Evolutionary conservation across 768 basidiomycete genomes (phyloP).

Genomic region (Tricholomella constricta): DNA sequence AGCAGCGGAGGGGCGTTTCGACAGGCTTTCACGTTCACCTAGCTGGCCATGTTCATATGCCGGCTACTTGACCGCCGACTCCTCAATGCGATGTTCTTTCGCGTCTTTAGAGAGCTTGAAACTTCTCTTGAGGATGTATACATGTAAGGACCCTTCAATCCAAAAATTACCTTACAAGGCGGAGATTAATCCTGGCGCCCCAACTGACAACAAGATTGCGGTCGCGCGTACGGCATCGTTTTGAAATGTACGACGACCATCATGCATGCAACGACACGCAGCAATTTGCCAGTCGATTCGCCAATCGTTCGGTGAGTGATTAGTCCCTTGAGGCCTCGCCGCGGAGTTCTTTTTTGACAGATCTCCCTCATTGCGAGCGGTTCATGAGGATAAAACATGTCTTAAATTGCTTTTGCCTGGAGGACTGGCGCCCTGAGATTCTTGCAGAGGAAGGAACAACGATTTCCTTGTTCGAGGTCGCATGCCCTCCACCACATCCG

Average conservation of each 20-base stretch:
- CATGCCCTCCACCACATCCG: conserved; percentile 3
- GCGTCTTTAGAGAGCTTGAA: too few species aligned
- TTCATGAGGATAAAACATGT: conserved; percentile 15
- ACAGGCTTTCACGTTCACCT: too few species aligned
- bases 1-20: too few species aligned
- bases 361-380: conserved; percentile 1
- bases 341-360: not conserved
- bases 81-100: too few species aligned
- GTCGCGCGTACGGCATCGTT: conserved; percentile 6
- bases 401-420: conserved; percentile 5
- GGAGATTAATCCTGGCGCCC: conserved; percentile 15
- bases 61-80: too few species aligned
- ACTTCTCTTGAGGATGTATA: too few species aligned
- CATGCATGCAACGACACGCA: not conserved
- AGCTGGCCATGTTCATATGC: too few species aligned
- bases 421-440: not conserved
- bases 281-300: not conserved
- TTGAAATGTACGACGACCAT: not conserved
- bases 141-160: conserved; percentile 10
- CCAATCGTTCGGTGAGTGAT: conserved; percentile 8
- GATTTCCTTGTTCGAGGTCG: conserved; percentile 9
- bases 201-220: not conserved
- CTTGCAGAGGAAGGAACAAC: not conserved
- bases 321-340: not conserved
- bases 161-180: conserved; percentile 6